These are phyloP conservation scores for Proliferodiscus dingleyae DNA, from an alignment of 2,329 filamentous ascomycete genomes.

Conservation along the genomic window DNA sequence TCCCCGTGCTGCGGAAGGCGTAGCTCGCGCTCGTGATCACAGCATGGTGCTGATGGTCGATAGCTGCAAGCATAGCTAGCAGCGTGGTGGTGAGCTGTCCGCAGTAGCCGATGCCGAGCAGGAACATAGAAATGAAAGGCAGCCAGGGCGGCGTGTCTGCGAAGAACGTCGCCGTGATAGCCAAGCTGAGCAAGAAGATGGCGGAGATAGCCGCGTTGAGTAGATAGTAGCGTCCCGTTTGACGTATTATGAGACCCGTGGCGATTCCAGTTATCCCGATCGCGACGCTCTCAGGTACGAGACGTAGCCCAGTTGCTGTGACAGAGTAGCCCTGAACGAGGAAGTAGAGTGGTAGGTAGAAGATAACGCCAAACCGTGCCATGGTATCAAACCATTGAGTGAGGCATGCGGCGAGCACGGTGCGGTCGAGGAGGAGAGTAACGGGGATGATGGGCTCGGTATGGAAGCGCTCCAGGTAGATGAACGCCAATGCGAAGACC, in stretches of 20 bases:
- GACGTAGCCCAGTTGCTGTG: conserved; percentile 55
- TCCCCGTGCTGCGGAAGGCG: conserved; percentile 68
- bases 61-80: conserved; percentile 65
- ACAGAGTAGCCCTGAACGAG: conserved; percentile 62
- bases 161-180: conserved; percentile 48
- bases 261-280: conserved; percentile 50
- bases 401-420: conserved; percentile 61
- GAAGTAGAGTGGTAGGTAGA: conserved; percentile 72
- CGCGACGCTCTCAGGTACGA: conserved; percentile 65
- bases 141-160: conserved; percentile 48
- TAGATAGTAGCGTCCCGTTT: conserved; percentile 65
- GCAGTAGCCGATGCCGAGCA: conserved; percentile 47
- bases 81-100: conserved; percentile 65
- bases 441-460: conserved; percentile 54
- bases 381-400: conserved; percentile 68
- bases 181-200: conserved; percentile 41
- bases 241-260: conserved; percentile 61
- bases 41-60: conserved; percentile 60
- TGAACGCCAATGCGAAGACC: conserved; percentile 46
- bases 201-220: conserved; percentile 49
- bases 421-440: conserved; percentile 57
- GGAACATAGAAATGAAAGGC: conserved; percentile 49
- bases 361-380: conserved; percentile 51
- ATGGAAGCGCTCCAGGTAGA: conserved; percentile 48
- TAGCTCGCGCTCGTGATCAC: conserved; percentile 73